Conservation (phyloP, 345 rosid species). For the Limnanthes douglasii region DNA sequence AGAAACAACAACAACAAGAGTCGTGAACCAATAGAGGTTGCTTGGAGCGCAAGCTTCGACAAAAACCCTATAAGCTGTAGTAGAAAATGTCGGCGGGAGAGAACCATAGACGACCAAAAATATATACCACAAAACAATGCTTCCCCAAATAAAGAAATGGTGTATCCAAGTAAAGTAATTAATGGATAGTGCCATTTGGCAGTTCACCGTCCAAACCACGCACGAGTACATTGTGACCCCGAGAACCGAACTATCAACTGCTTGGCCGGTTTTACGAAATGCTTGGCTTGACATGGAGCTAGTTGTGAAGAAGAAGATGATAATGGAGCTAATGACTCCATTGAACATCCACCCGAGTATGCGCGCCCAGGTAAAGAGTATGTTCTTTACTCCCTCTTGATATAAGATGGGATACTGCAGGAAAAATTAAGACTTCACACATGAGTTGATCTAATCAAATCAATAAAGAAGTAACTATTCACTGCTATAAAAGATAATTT, state of each 20-base stretch:
- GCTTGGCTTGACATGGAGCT: conserved; percentile 44
- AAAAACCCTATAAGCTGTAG: conserved; percentile 64
- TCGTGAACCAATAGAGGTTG: conserved; percentile 44
- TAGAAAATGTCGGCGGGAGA: conserved; percentile 41
- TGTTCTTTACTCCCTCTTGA: conserved; percentile 61
- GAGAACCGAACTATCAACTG: conserved; percentile 47
- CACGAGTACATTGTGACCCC: conserved; percentile 79
- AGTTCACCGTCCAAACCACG: conserved; percentile 78
- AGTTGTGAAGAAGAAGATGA: conserved; percentile 59
- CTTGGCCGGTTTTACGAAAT: conserved; percentile 54
- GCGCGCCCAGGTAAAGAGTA: conserved; percentile 76
- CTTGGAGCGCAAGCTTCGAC: conserved; percentile 70
- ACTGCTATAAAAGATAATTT: too few species aligned
- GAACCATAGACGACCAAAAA: conserved; percentile 59
- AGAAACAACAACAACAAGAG: conserved; percentile 41
- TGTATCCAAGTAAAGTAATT: conserved; percentile 99
- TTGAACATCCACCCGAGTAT: conserved; percentile 89
- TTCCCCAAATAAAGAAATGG: conserved; percentile 90
- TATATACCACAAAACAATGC: conserved; percentile 70
- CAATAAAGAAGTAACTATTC: neutral
- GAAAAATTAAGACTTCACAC: conserved; percentile 1
- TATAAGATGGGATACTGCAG: conserved; percentile 58
- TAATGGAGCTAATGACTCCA: conserved; percentile 61
- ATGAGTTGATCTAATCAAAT: neutral
- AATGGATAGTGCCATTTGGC: conserved; percentile 80